Conservation (phyloP, 371 early-diverging fungal genomes). For the Rhizopus arrhizus region DNA sequence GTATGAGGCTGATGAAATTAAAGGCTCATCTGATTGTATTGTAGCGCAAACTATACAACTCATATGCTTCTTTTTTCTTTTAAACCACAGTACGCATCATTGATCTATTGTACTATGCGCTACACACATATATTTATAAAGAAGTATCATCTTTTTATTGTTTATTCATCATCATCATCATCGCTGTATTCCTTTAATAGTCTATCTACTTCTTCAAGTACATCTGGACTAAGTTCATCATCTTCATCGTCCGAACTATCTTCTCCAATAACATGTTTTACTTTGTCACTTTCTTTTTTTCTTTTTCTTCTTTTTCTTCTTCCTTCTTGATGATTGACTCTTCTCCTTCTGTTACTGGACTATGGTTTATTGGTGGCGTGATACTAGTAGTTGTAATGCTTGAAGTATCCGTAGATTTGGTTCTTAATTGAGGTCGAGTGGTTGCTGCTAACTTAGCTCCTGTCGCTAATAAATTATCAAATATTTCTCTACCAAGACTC, state of each 20-base stretch:
- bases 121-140: too few species aligned
- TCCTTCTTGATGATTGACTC: not conserved
- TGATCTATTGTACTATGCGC: too few species aligned
- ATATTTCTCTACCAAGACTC: constrained; percentile 60
- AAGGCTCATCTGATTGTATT: too few species aligned
- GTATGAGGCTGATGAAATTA: too few species aligned
- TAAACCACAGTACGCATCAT: too few species aligned
- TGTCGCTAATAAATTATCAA: constrained; percentile 54
- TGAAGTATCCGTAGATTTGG: constrained; percentile 10
- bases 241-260: constrained; percentile 23
- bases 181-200: constrained; percentile 34
- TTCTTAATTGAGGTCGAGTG: constrained; percentile 29
- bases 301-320: constrained; percentile 10
- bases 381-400: constrained; percentile 6
- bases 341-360: not conserved
- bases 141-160: too few species aligned
- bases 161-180: constrained; percentile 18
- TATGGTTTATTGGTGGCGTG: not conserved
- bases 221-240: constrained; percentile 35
- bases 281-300: constrained; percentile 1
- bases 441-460: constrained; percentile 42
- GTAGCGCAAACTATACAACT: too few species aligned
- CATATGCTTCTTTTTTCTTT: too few species aligned
- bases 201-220: constrained; percentile 39
- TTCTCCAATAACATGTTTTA: constrained; percentile 22